phyloP scores from a whole-genome alignment of 73 alveolate genomes.

The Blepharisma japonicum region DNA sequence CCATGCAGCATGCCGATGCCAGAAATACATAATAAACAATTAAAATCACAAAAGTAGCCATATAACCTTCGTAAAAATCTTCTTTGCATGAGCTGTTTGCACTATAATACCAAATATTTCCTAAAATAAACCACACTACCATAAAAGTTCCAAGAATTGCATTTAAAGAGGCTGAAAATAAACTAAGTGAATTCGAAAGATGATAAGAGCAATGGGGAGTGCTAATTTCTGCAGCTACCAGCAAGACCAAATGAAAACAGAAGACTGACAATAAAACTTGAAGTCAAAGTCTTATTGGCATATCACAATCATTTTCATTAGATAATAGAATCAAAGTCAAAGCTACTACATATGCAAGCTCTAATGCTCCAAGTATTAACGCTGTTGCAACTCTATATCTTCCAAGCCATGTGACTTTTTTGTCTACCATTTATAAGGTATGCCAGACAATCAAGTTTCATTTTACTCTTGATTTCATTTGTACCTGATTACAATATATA shows the following conservation, averaged over 20 bases:
- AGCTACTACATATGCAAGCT: slow-evolving; percentile 9
- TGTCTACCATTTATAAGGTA: background rate
- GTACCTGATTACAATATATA: too few species aligned
- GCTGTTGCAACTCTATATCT: slow-evolving; percentile 26
- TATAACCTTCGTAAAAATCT: slow-evolving; percentile 1
- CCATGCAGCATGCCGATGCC: slow-evolving; percentile 21
- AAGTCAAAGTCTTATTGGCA: slow-evolving; percentile 25
- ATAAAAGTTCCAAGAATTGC: slow-evolving; percentile 11
- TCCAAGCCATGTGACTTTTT: background rate
- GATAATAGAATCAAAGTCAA: background rate
- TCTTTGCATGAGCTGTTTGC: background rate
- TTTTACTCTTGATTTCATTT: too few species aligned
- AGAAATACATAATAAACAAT: slow-evolving; percentile 24
- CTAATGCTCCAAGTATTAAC: background rate
- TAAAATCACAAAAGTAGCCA: background rate
- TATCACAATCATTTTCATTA: background rate
- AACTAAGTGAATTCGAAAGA: background rate
- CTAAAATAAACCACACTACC: slow-evolving; percentile 28
- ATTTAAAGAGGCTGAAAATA: slow-evolving; percentile 12
- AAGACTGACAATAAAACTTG: background rate
- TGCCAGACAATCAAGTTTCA: too few species aligned
- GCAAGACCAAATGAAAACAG: background rate
- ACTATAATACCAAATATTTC: slow-evolving; percentile 13
- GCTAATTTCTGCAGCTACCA: background rate
- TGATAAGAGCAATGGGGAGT: background rate